Base-by-base conservation (phyloP, 139 green algal species). In the Pleodorina starrii region DNA sequence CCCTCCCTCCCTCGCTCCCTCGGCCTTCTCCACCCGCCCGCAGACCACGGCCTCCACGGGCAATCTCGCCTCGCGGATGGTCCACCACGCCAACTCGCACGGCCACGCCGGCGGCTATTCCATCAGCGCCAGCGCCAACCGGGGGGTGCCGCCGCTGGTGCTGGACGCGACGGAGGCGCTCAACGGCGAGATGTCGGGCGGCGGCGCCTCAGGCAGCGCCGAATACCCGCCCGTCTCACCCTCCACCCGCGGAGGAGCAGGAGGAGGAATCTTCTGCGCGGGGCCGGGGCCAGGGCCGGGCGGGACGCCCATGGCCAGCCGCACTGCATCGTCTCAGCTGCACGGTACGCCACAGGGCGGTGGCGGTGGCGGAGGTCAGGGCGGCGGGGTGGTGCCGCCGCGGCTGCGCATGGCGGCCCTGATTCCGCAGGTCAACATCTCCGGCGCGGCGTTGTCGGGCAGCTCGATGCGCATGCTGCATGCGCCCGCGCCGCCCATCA, bases 401-500 rank as follows among this genome's bases (percentile, higher is more conserved):
- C 85, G 85, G 40, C 42, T 48, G 16, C 85, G 74, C 38, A 85
- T 83, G 73, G 54, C 32, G 42, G 14, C 29, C 16, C 27, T 46
- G 17, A 42, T 44, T 29, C 40, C 69, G 27, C 51, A 40, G 25
- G 40, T 68, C 21, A 54, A 51, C 1, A 35, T 59, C 42, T 10
- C 44, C 29, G 54, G 23, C 32, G 72, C 42, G 0, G 69, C 42
- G 32, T 48, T 25, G 1, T 21, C 44, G 44, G n/a, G 5, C 48
- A 29, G 50, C 29, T 29, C 46, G 7, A 23, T 54, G n/a, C 73
- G 72, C 11, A 42, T 51, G 57, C 23, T 46, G 38, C 84, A 57
- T 10, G 4, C 38, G 51, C 74, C 57, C 29, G 59, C 72, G 32
- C 78, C 75, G 60, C 63, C 74, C 25, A 42, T 77, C 17, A 86